Conservation (phyloP, 768 basidiomycete species). For the Scleroderma bovista region DNA sequence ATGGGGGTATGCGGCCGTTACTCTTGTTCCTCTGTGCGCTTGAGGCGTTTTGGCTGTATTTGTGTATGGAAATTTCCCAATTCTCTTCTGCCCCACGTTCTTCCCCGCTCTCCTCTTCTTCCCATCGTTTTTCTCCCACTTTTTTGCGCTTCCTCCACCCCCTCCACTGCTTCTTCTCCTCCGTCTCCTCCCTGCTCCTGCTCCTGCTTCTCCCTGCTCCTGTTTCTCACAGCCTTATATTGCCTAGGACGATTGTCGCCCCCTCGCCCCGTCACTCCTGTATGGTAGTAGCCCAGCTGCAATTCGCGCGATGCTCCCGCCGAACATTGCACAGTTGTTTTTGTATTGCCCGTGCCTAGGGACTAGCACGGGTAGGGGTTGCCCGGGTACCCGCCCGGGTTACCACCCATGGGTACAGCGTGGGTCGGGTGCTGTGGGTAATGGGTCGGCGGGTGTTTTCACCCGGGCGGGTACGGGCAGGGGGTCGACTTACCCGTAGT, state of each 20-base stretch:
- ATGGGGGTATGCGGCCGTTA: no score
- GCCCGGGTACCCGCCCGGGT: background rate
- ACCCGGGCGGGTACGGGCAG: background rate
- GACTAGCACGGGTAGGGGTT: constrained; percentile 1
- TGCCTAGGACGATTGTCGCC: constrained; percentile 19
- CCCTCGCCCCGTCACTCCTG: constrained; percentile 18
- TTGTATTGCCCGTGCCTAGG: constrained; percentile 45
- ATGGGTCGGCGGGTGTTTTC: background rate
- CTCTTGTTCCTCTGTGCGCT: no score
- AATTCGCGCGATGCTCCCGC: constrained; percentile 36
- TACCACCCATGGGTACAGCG: background rate
- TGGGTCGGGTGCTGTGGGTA: background rate
- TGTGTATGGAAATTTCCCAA: no score
- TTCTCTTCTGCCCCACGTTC: no score
- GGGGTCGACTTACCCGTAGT: background rate
- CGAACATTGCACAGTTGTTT: constrained; percentile 37
- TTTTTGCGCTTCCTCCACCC: background rate
- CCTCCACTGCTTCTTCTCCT: constrained; percentile 6
- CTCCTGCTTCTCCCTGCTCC: background rate
- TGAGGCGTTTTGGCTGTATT: no score
- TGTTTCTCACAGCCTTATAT: background rate
- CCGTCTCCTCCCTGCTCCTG: constrained; percentile 7
- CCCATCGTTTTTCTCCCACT: constrained; percentile 2
- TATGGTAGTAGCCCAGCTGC: constrained; percentile 3
- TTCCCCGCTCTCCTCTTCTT: no score